phyloP scores from a whole-genome alignment of 345 rosid species.

The Hypericum perforatum region DNA sequence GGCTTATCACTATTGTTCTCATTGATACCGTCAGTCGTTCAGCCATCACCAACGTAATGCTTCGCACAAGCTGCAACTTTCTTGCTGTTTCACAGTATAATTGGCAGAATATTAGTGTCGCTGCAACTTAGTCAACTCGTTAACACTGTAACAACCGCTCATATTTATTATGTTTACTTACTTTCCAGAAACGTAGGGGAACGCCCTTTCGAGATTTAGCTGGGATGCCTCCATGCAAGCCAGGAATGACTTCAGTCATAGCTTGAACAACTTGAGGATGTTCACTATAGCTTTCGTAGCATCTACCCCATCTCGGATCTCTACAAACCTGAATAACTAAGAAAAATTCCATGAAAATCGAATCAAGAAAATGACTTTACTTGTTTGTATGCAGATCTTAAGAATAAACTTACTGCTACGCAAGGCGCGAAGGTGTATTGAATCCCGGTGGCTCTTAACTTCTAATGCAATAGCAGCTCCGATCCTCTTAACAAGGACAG shows the following conservation, averaged over 20 bases:
- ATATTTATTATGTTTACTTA: not conserved
- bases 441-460: conserved; percentile 8
- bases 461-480: conserved; percentile 4
- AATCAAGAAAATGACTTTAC: not conserved
- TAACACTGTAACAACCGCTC: too few relatives aligned
- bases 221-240: conserved; percentile 7
- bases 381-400: not conserved
- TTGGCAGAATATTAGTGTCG: not conserved
- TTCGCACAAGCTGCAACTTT: not conserved
- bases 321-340: not conserved
- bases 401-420: not conserved
- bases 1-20: conserved; percentile 2
- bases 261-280: conserved; percentile 2
- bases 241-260: conserved; percentile 7
- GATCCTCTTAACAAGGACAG: conserved; percentile 2
- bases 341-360: not conserved
- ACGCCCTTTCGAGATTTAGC: conserved; percentile 3
- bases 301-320: conserved; percentile 10
- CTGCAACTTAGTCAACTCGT: too few relatives aligned
- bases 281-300: conserved; percentile 10
- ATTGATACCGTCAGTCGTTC: not conserved
- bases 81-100: not conserved
- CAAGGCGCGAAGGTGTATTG: conserved; percentile 8
- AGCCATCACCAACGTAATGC: not conserved
- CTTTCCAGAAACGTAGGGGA: conserved; percentile 7